Conservation (phyloP, 2,329 filamentous ascomycete species). For the Ascochyta pisi region DNA sequence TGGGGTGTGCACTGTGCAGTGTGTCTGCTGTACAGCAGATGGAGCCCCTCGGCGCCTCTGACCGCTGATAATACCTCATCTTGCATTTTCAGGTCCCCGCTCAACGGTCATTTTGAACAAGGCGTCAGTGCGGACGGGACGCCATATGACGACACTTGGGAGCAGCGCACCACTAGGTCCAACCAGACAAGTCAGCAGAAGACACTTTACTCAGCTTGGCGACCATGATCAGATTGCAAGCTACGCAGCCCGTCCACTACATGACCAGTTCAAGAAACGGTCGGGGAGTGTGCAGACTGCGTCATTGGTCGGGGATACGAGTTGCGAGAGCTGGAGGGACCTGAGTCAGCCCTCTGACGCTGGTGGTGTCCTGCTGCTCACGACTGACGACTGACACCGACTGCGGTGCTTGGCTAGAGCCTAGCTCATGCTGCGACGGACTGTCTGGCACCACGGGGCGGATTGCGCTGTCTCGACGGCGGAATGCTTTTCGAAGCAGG, state of each 20-base stretch:
- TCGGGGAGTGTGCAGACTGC: constrained; percentile 9
- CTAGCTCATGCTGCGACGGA: constrained; percentile 13
- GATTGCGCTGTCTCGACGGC: constrained; percentile 13
- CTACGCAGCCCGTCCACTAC: constrained; percentile 22
- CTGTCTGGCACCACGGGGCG: constrained; percentile 5
- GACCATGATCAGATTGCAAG: constrained; percentile 28
- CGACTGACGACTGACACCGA: neutral
- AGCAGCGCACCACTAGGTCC: constrained; percentile 5
- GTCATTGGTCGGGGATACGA: constrained; percentile 27
- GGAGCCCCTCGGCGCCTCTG: constrained; percentile 13
- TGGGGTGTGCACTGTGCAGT: neutral
- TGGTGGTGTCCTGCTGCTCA: constrained; percentile 5
- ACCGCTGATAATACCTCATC: constrained; percentile 31
- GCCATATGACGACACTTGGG: constrained; percentile 26
- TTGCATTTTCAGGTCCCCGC: constrained; percentile 15
- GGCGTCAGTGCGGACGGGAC: constrained; percentile 21
- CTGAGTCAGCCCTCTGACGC: constrained; percentile 21
- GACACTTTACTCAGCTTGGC: constrained; percentile 30
- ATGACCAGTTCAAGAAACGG: constrained; percentile 20
- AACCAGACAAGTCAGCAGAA: constrained; percentile 25
- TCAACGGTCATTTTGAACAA: no score
- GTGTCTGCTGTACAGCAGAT: constrained; percentile 1
- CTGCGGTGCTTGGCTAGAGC: constrained; percentile 17
- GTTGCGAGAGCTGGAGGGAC: neutral
- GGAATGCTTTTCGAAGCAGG: constrained; percentile 32